These are phyloP conservation scores for Sungouiozyma ichnusensis DNA, from an alignment of 805 yeast species.

Conservation along the genomic window DNA sequence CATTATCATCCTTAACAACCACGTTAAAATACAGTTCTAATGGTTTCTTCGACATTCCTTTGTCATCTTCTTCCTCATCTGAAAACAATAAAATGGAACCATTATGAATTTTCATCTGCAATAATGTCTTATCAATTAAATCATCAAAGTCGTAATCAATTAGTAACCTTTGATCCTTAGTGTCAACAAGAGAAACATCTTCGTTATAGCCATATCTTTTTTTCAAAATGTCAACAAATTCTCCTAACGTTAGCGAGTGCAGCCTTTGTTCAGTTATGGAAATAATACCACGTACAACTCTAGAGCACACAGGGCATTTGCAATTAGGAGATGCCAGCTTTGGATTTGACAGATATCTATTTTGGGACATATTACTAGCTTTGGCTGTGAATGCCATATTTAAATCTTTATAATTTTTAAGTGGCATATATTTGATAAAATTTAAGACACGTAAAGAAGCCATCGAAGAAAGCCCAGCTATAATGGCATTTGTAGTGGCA, in stretches of 20 bases:
- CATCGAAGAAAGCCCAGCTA: constrained; percentile 79
- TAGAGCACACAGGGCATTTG: constrained; percentile 58
- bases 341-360: constrained; percentile 58
- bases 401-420: constrained; percentile 29
- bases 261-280: constrained; percentile 24
- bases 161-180: constrained; percentile 41
- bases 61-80: constrained; percentile 61
- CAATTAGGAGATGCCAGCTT: constrained; percentile 51
- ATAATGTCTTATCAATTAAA: constrained; percentile 40
- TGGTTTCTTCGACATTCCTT: constrained; percentile 34
- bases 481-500: constrained; percentile 93
- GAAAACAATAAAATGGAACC: constrained; percentile 62
- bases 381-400: constrained; percentile 43
- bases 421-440: constrained; percentile 25
- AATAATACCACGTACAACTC: constrained; percentile 41
- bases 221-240: constrained; percentile 43
- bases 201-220: constrained; percentile 40
- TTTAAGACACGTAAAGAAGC: constrained; percentile 50
- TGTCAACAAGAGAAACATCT: constrained; percentile 25
- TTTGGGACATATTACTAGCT: constrained; percentile 33
- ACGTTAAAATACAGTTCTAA: constrained; percentile 48
- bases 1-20: constrained; percentile 8
- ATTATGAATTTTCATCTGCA: constrained; percentile 41
- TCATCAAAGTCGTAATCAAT: constrained; percentile 89
- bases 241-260: constrained; percentile 31